These are phyloP conservation scores for Pseudocercospora cruenta DNA, from an alignment of 2,329 filamentous ascomycete species.

Conservation along the genomic window DNA sequence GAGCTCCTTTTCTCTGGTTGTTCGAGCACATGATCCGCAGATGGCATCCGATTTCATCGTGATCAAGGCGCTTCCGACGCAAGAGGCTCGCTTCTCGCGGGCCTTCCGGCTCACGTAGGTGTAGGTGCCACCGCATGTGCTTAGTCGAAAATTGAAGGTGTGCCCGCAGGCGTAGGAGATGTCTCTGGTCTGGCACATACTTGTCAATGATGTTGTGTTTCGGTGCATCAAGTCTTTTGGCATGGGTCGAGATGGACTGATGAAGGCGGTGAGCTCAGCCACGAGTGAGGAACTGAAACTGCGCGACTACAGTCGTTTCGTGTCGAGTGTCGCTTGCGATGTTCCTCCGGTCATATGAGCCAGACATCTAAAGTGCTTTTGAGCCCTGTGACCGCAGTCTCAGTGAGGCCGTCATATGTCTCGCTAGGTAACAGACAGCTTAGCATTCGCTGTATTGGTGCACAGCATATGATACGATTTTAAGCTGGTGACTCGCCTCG, in stretches of 20 bases:
- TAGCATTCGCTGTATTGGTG: not conserved
- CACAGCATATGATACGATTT: not conserved
- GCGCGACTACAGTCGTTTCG: not conserved
- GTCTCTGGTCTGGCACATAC: constrained; percentile 45
- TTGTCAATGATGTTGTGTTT: constrained; percentile 4
- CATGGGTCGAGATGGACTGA: not conserved
- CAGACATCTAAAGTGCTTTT: not conserved
- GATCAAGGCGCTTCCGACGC: constrained; percentile 34
- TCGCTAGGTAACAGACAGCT: not conserved
- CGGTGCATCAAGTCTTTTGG: not conserved
- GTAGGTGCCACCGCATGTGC: constrained; percentile 41
- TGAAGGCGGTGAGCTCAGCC: not conserved
- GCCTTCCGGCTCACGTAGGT: constrained; percentile 18
- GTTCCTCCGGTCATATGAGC: not conserved
- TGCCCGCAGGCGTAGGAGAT: constrained; percentile 42
- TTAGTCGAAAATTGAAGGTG: constrained; percentile 33
- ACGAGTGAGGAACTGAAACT: not conserved
- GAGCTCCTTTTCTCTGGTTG: not conserved
- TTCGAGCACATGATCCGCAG: constrained; percentile 26
- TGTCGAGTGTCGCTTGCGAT: not conserved
- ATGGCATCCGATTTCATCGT: constrained; percentile 26
- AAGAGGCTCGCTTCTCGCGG: constrained; percentile 31
- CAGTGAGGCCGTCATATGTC: not conserved
- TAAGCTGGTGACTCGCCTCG: not conserved
- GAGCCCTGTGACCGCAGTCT: not conserved